These are phyloP conservation scores for Nakazawaea populi DNA, from an alignment of 805 yeast species.

Conservation along the genomic window DNA sequence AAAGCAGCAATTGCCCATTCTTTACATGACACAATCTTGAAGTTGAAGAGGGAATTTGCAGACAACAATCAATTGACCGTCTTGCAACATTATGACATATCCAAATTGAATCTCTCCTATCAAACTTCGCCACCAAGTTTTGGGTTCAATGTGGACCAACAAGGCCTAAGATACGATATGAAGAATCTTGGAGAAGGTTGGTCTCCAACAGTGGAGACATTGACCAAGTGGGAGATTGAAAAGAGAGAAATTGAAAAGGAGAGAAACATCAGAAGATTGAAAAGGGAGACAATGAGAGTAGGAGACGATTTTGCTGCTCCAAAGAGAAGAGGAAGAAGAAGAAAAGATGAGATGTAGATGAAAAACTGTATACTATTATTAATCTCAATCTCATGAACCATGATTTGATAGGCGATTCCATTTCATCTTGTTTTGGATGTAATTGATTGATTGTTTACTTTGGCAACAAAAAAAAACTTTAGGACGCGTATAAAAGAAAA, in stretches of 20 bases:
- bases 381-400: neutral
- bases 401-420: neutral
- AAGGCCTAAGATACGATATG: slow-evolving; percentile 61
- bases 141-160: slow-evolving; percentile 16
- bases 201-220: slow-evolving; percentile 82
- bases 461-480: no score
- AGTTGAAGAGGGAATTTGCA: slow-evolving; percentile 74
- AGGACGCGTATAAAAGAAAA: neutral
- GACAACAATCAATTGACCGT: slow-evolving; percentile 41
- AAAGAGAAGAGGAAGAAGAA: slow-evolving; percentile 22
- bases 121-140: slow-evolving; percentile 18
- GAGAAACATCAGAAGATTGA: slow-evolving; percentile 82
- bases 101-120: slow-evolving; percentile 26
- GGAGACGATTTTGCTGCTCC: slow-evolving; percentile 37
- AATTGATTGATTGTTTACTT: neutral
- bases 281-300: slow-evolving; percentile 82
- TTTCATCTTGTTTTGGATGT: neutral
- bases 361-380: neutral
- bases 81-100: slow-evolving; percentile 28
- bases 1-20: slow-evolving; percentile 86
- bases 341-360: slow-evolving; percentile 24
- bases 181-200: slow-evolving; percentile 78
- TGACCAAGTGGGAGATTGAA: slow-evolving; percentile 91
- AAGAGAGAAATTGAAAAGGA: slow-evolving; percentile 93
- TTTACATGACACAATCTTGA: slow-evolving; percentile 70